phyloP scores from a whole-genome alignment of 1,139 yeast genomes.

The Geotrichum klebahnii region DNA sequence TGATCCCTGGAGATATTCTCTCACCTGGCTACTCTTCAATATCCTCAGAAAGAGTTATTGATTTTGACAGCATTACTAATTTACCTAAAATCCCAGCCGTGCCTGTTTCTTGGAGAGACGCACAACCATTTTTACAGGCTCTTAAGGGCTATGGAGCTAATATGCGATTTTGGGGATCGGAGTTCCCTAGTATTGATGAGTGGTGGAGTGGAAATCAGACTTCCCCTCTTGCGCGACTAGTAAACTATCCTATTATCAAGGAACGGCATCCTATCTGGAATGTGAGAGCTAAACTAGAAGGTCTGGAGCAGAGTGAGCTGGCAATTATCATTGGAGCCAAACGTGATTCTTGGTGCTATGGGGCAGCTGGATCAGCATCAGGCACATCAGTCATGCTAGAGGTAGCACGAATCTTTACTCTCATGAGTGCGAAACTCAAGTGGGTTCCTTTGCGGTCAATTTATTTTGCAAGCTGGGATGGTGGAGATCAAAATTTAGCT shows the following conservation, averaged over 20 bases:
- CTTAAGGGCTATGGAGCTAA: conserved; percentile 48
- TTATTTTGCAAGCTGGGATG: conserved; percentile 83
- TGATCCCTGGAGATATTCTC: conserved; percentile 71
- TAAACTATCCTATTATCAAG: conserved; percentile 49
- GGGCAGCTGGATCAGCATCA: conserved; percentile 67
- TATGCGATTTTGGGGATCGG: conserved; percentile 33
- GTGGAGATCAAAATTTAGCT: conserved; percentile 71
- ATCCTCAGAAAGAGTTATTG: conserved; percentile 33
- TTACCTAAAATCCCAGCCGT: conserved; percentile 71
- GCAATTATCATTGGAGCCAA: conserved; percentile 80
- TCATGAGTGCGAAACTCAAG: conserved; percentile 56
- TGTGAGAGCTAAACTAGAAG: conserved; percentile 70
- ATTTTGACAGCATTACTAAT: conserved; percentile 49
- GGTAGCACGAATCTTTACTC: conserved; percentile 63
- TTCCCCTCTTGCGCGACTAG: conserved; percentile 40
- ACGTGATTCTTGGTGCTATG: conserved; percentile 73
- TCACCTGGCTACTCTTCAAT: conserved; percentile 72
- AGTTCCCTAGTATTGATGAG: conserved; percentile 39
- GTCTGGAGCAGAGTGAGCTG: conserved; percentile 72
- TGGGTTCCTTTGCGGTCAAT: conserved; percentile 86
- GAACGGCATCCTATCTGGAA: conserved; percentile 71
- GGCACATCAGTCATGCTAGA: conserved; percentile 74
- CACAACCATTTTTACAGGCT: conserved; percentile 47
- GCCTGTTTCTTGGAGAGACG: conserved; percentile 73
- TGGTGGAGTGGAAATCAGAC: conserved; percentile 45